phyloP scores from a whole-genome alignment of 495 filamentous ascomycete species.

The Hyphodiscus hymeniophilus region DNA sequence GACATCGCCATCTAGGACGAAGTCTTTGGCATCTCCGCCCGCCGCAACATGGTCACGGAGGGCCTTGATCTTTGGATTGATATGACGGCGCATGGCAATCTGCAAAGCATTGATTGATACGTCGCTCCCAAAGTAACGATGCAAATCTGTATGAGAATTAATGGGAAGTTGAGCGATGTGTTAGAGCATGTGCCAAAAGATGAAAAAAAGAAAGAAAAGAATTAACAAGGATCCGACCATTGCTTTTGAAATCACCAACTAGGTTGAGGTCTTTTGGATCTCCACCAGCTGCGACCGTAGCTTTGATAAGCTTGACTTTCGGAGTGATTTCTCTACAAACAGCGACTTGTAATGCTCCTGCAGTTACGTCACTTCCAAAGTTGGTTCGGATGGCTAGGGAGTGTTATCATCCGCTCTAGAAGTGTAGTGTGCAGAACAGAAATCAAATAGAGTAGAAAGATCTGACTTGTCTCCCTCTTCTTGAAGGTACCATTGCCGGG shows the following conservation, averaged over 20 bases:
- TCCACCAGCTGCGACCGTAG: conserved; percentile 7
- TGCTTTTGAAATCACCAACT: conserved; percentile 4
- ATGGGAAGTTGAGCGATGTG: too few species aligned
- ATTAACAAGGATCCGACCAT: background rate
- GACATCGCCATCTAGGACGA: conserved; percentile 4
- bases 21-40: conserved; percentile 15
- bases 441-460: background rate
- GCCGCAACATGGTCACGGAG: conserved; percentile 6
- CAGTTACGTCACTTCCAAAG: background rate
- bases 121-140: conserved; percentile 1
- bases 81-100: background rate
- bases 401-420: conserved; percentile 4
- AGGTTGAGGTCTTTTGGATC: conserved; percentile 16
- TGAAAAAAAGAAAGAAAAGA: conserved; percentile 1
- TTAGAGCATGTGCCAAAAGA: too few species aligned
- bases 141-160: background rate
- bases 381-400: background rate
- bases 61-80: conserved; percentile 7
- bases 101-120: background rate
- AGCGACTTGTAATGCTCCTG: background rate
- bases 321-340: conserved; percentile 1
- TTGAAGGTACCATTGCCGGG: background rate
- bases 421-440: too few species aligned
- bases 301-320: conserved; percentile 5
- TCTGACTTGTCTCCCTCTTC: background rate